Evolutionary conservation across 176 grass and related monocot genomes (phyloP), one percentile per base, ranked within the genome.

Genomic region (Aegilops tauschii): DNA sequence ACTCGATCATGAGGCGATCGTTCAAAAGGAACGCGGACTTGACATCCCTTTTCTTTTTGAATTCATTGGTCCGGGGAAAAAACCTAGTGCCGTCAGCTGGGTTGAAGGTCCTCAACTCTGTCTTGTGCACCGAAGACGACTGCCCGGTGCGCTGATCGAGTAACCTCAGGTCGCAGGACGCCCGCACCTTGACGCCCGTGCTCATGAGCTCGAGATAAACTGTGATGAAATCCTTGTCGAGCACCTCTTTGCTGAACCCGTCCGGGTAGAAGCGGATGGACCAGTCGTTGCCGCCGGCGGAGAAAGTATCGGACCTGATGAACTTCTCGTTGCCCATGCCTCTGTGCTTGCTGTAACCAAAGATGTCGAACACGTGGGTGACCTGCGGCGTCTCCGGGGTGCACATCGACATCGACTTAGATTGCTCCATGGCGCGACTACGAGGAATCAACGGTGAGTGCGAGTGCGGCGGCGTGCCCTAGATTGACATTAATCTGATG

Each of bases 1-100:
- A 85, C 16, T 76, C 25, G 18, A 90, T 68, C 13, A 28, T 25
- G 1, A 90, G 49, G 58, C 47, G 73, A 29, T 86, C 88, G 12
- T 62, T 69, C 23, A 0, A 12, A 9, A 90, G 17, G 35, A 69
- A 82, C 1, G 50, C 3, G 0, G 58, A 80, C 59, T 11, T 5
- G 0, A 82, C 67, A 20, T 45, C 20, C 8, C 39, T 1, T 30
- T 21, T 12, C 1, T 39, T 12, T 8, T 36, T 9, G 4, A 11
- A 21, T 0, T 52, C 1, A 16, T 2, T 17, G 1, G 14, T 52
- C 4, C 1, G 0, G 2, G 34, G 4, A n/a, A 3, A 7, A 39
- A 14, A 29, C 59, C 59, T 23, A 5, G 1, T 8, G 2, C 0
- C 2, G 20, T 37, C 4, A 9, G 1, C 4, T 70, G 3, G 18